phyloP scores from a whole-genome alignment of 1,139 yeast genomes.

The Yamadazyma triangularis region DNA sequence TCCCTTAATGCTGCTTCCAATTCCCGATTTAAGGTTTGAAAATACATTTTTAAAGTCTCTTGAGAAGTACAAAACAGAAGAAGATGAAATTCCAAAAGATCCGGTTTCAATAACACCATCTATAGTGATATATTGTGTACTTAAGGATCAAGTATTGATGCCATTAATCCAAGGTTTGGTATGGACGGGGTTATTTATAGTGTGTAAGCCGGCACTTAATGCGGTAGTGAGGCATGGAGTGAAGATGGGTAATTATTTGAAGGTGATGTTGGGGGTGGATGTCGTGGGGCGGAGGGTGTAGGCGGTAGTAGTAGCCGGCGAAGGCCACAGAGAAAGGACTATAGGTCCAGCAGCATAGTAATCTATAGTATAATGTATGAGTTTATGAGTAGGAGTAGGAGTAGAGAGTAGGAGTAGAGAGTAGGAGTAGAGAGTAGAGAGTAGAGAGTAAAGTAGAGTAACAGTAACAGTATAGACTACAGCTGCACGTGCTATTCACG shows the following conservation, averaged over 20 bases:
- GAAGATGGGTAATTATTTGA: conserved; percentile 21
- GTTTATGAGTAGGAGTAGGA: too few species aligned
- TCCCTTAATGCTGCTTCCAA: conserved; percentile 5
- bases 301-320: too few species aligned
- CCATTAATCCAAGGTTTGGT: conserved; percentile 52
- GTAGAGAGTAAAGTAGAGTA: too few species aligned
- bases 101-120: conserved; percentile 46
- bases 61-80: conserved; percentile 28
- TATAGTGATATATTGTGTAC: conserved; percentile 49
- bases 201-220: conserved; percentile 26
- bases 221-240: conserved; percentile 29
- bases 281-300: too few species aligned
- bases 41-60: conserved; percentile 53
- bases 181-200: conserved; percentile 33
- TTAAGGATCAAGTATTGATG: conserved; percentile 64
- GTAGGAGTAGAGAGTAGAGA: too few species aligned
- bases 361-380: too few species aligned
- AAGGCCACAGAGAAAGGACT: too few species aligned
- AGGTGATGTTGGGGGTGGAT: conserved; percentile 10
- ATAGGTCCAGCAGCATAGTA: too few species aligned
- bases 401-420: too few species aligned
- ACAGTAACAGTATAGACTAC: too few species aligned
- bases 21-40: conserved; percentile 69
- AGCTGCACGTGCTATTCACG: not conserved
- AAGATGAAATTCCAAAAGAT: conserved; percentile 10